Base-by-base conservation (phyloP, 75 land plant genomes). In the Picea glauca region DNA sequence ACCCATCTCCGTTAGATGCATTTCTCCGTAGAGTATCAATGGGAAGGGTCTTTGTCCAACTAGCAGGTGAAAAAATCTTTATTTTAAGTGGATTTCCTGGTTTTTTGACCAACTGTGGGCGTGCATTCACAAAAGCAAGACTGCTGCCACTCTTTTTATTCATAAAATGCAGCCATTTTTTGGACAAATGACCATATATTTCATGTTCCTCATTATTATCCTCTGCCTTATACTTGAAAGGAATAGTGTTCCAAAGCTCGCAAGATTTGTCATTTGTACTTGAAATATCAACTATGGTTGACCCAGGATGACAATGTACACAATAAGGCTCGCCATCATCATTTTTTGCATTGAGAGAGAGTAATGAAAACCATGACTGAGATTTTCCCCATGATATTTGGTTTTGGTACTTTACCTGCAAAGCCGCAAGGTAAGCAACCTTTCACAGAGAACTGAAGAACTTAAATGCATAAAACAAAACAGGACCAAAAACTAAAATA, bases 61-160 rank as follows among this genome's bases (percentile, higher is more conserved):
- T 58, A 74, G 59, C 46, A 3, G 62, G 46, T 56, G 79, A 59
- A 12, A 92, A 81, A 15, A 90, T 73, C 81, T 92, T 90, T 20
- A 91, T 74, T 79, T 94, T 96, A 58, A 96, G 87, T 31, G 89
- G 85, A 79, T 85, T 90, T 75, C 99, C 99, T 57, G 96, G 99
- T 75, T 89, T 84, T 79, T 76, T 87, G 18, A 90, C 93, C 89
- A 96, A 84, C 80, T 86, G 84, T 30, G 91, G 93, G 58, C 84
- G 35, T 11, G 90, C 91, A 82, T 92, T 89, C 57, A 85, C 74
- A 79, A 92, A 91, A 54, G 94, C 89, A 72, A 96, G 78, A 63
- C 84, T 85, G 72, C 79, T 80, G 40, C 84, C 85, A 84, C 86
- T 92, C 76, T 90, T 93, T 80, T 86, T 80, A 78, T 96, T 96